Percentiles rank a stretch among this genome's conserved stretches.
Conservation (phyloP, 164 flowering plant genomes). For the Tinospora cordifolia region DNA sequence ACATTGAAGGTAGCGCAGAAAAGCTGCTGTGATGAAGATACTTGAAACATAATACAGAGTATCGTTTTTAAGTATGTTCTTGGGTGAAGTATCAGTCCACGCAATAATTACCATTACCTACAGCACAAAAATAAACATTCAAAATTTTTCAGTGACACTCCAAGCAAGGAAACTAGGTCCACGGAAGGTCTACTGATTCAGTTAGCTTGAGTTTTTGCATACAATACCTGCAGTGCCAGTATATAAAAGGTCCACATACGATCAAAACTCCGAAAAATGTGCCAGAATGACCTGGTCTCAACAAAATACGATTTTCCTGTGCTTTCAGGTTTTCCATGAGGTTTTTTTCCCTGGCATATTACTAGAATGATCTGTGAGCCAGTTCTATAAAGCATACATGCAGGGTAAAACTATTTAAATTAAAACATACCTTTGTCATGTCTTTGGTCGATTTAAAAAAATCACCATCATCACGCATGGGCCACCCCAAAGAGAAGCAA, state of each 20-base stretch:
- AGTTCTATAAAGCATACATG: not conserved
- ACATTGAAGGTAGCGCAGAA: constrained; percentile 82
- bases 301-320: constrained; percentile 81
- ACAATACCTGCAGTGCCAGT: constrained; percentile 71
- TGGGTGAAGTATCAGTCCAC: constrained; percentile 43
- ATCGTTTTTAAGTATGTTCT: constrained; percentile 44
- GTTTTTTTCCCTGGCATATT: constrained; percentile 43
- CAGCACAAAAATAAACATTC: constrained; percentile 12
- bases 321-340: constrained; percentile 40
- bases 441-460: constrained; percentile 80
- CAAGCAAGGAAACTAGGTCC: not conserved
- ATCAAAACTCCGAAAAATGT: constrained; percentile 88
- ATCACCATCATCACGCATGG: constrained; percentile 95
- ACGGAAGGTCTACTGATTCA: not conserved
- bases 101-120: constrained; percentile 82
- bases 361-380: not conserved
- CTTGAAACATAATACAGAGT: constrained; percentile 59
- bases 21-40: constrained; percentile 89
- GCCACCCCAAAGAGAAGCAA: constrained; percentile 98
- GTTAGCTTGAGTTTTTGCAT: not conserved
- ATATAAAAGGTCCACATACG: constrained; percentile 88
- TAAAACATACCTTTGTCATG: constrained; percentile 31
- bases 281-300: constrained; percentile 91
- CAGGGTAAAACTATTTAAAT: not conserved
- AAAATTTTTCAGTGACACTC: not conserved